Conservation (phyloP, 768 basidiomycete genomes). For the Boletus rex-veris region DNA sequence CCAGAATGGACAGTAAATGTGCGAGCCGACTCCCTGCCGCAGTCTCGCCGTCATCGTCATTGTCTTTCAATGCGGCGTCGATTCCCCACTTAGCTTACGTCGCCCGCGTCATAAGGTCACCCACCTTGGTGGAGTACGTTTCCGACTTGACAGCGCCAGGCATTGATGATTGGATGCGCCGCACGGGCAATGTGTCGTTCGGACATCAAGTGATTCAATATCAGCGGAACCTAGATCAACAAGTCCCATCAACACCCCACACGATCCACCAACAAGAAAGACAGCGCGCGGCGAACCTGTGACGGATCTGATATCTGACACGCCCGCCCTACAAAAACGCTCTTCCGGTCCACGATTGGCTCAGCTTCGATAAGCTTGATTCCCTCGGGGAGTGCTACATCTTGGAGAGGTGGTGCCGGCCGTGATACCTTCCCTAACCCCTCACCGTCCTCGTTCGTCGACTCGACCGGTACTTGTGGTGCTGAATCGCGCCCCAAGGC, state of each 20-base stretch:
- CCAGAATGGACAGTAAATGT: constrained; percentile 86
- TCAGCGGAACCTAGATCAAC: constrained; percentile 55
- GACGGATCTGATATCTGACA: constrained; percentile 75
- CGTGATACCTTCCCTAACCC: not conserved
- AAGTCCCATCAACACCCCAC: not conserved
- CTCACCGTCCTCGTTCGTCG: constrained; percentile 5
- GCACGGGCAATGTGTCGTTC: constrained; percentile 73
- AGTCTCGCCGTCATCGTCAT: constrained; percentile 92
- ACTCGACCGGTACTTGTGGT: constrained; percentile 5
- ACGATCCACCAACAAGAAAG: not conserved
- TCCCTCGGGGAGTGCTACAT: constrained; percentile 48
- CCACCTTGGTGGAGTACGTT: constrained; percentile 71
- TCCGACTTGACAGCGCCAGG: constrained; percentile 74
- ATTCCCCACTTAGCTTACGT: not conserved
- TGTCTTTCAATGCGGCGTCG: constrained; percentile 49
- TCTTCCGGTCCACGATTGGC: constrained; percentile 83
- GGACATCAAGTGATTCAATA: constrained; percentile 63
- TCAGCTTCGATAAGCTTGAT: constrained; percentile 70
- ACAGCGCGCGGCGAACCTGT: constrained; percentile 44
- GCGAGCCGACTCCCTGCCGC: constrained; percentile 89
- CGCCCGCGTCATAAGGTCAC: constrained; percentile 1
- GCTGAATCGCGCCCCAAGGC: constrained; percentile 25
- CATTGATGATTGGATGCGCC: constrained; percentile 76
- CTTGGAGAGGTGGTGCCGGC: constrained; percentile 2
- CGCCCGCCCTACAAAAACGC: constrained; percentile 81